These are phyloP conservation scores for Triangularia setosa DNA, from an alignment of 2,329 filamentous ascomycete species.

Conservation along the genomic window DNA sequence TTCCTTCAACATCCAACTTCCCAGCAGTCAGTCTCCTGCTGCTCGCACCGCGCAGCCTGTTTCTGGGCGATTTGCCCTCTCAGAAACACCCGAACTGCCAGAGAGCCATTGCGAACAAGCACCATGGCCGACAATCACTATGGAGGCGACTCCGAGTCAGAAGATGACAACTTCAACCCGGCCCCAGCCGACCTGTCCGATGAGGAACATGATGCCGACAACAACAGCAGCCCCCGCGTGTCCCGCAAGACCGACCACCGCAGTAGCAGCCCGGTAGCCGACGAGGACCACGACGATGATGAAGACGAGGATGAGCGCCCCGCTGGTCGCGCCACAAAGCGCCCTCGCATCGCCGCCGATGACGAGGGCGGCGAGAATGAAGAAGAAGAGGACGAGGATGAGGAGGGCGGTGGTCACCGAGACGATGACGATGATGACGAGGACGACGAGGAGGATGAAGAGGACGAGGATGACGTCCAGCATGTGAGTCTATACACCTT, in stretches of 20 bases:
- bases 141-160: constrained; percentile 64
- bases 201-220: constrained; percentile 58
- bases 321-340: constrained; percentile 20
- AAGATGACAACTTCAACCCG: constrained; percentile 89
- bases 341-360: constrained; percentile 33
- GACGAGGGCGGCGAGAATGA: constrained; percentile 38
- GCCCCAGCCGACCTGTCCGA: constrained; percentile 70
- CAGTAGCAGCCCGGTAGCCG: constrained; percentile 37
- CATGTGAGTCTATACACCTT: constrained; percentile 42
- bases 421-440: constrained; percentile 48
- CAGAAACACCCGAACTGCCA: not conserved
- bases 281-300: constrained; percentile 44
- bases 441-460: constrained; percentile 61
- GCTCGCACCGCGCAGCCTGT: not conserved
- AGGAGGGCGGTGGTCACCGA: constrained; percentile 29
- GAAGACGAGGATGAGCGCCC: constrained; percentile 38
- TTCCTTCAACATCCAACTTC: not conserved
- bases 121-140: constrained; percentile 46
- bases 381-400: constrained; percentile 36
- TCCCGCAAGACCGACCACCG: constrained; percentile 36
- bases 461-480: constrained; percentile 64
- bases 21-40: not conserved
- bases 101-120: constrained; percentile 3
- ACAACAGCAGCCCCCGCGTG: not conserved
- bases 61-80: not conserved